Conservation (phyloP, 2,329 filamentous ascomycete species). For the Penicillium olsonii region DNA sequence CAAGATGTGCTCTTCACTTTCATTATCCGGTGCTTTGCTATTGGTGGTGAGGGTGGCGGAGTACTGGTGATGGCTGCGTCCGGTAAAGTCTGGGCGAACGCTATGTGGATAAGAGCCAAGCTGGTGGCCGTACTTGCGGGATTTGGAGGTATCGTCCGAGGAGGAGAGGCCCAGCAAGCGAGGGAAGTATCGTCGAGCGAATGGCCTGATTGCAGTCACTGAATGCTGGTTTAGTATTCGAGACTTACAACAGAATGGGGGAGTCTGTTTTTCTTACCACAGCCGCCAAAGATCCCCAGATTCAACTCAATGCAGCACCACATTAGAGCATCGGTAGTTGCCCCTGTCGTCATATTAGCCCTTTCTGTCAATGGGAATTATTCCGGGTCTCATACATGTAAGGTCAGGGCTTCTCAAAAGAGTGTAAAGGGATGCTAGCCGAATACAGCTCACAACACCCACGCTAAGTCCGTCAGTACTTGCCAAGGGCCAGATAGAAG, state of each 20-base stretch:
- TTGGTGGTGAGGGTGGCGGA: conserved; percentile 20
- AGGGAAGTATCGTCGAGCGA: conserved; percentile 31
- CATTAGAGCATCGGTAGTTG: conserved; percentile 25
- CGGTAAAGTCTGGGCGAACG: conserved; percentile 21
- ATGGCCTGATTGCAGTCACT: conserved; percentile 31
- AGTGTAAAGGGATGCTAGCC: conserved; percentile 24
- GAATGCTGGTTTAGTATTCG: background rate
- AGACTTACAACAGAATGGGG: background rate
- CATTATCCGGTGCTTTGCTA: conserved; percentile 15
- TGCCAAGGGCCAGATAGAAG: background rate
- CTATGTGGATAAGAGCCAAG: conserved; percentile 25
- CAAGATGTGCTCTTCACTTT: conserved; percentile 29
- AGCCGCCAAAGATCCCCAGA: conserved; percentile 23
- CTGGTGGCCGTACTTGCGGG: conserved; percentile 24
- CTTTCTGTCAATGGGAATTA: background rate
- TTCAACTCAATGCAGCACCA: conserved; percentile 19
- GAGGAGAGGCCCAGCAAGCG: conserved; percentile 26
- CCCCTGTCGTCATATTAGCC: conserved; percentile 14
- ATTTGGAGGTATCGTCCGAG: conserved; percentile 15
- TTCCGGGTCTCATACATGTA: conserved; percentile 22
- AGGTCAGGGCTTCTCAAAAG: conserved; percentile 26
- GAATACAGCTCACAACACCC: conserved; percentile 32
- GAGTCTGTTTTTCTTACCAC: background rate
- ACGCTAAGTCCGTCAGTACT: conserved; percentile 19
- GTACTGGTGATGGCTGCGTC: conserved; percentile 18